Percentiles rank a stretch among this genome's conserved stretches.
Conservation (phyloP, 768 basidiomycete species). For the Amanita rubescens region DNA sequence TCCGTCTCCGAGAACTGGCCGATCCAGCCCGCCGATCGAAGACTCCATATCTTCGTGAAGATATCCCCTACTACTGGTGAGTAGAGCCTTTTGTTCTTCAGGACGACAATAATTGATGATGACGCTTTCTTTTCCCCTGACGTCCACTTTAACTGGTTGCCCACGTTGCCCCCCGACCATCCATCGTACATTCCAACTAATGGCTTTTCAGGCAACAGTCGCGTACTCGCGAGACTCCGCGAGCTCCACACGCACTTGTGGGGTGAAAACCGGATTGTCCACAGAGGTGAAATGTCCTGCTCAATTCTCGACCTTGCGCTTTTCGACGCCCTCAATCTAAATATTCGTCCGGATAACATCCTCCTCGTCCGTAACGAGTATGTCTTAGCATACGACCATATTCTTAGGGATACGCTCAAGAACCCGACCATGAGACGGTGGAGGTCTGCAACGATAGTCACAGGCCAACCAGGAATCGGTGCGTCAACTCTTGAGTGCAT, state of each 20-base stretch:
- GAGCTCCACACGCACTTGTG: neutral
- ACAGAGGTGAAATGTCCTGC: neutral
- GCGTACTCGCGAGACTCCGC: neutral
- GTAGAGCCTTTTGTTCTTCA: too few species aligned
- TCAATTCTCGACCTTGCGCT: conserved; percentile 10
- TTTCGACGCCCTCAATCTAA: conserved; percentile 8
- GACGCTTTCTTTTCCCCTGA: too few species aligned
- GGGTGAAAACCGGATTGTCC: neutral
- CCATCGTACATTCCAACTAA: too few species aligned
- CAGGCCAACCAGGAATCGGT: conserved; percentile 9
- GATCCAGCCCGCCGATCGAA: too few species aligned
- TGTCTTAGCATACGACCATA: conserved; percentile 7
- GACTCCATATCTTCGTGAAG: too few species aligned
- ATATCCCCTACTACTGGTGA: too few species aligned
- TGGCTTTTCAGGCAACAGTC: neutral
- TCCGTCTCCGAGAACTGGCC: neutral
- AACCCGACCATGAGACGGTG: neutral
- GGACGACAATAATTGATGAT: too few species aligned
- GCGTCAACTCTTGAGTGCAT: conserved; percentile 1
- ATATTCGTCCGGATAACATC: conserved; percentile 2
- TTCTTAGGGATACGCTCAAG: neutral
- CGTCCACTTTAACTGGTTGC: too few species aligned
- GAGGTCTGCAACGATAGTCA: conserved; percentile 9
- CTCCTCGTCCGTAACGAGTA: conserved; percentile 11
- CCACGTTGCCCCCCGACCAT: too few species aligned